A percentile compares a stretch with the other conserved stretches of the same genome.
Evolutionary conservation across 2,329 filamentous ascomycete species (phyloP).

Genomic region (Cladosporium sp.): DNA sequence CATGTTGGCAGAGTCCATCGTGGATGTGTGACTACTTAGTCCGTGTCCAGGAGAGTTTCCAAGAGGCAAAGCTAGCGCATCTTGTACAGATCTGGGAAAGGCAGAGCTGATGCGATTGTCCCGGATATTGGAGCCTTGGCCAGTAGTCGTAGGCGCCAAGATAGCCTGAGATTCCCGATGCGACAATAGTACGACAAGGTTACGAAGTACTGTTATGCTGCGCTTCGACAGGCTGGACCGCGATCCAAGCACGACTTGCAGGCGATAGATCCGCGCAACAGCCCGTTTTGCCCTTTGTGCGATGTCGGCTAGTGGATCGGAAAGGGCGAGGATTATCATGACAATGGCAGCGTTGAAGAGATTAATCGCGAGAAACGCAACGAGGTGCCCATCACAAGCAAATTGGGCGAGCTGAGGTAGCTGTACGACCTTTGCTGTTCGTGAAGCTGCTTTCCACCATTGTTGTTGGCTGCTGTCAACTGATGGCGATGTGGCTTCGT

Average conservation of each 20-base stretch:
- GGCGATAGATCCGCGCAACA: constrained; percentile 38
- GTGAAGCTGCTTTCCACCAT: constrained; percentile 36
- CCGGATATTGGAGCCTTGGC: neutral
- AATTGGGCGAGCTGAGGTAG: constrained; percentile 32
- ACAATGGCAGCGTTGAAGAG: constrained; percentile 43
- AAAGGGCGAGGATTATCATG: constrained; percentile 39
- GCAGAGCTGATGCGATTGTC: neutral
- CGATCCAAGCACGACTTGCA: constrained; percentile 36
- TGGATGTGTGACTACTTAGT: neutral
- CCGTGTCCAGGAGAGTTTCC: neutral
- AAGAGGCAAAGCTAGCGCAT: neutral
- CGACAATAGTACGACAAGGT: constrained; percentile 15
- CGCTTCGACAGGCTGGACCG: constrained; percentile 35
- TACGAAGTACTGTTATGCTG: constrained; percentile 25
- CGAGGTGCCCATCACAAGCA: constrained; percentile 40
- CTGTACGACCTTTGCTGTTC: constrained; percentile 36
- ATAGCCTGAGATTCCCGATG: constrained; percentile 13
- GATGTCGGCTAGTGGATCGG: constrained; percentile 38
- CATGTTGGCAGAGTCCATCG: neutral
- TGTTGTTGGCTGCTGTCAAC: constrained; percentile 23
- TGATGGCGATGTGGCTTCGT: neutral
- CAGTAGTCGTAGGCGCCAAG: neutral
- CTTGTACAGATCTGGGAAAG: neutral
- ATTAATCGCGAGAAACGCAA: constrained; percentile 43
- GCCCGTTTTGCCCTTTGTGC: constrained; percentile 41